Conservation (phyloP, 306 rosid genomes). For the Gillenia trifoliata region DNA sequence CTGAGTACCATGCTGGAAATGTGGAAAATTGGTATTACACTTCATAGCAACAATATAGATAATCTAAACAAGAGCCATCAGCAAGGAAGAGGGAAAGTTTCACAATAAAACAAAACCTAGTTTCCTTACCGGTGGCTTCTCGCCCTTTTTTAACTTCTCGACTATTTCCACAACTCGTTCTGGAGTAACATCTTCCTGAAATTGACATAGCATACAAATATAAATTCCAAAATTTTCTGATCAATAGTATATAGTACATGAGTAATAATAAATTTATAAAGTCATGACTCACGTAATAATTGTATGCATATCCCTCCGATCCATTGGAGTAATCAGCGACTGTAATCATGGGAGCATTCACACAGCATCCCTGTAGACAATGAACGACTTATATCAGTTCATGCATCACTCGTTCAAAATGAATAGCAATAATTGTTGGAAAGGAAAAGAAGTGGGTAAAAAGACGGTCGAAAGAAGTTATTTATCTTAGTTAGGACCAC, state of each 20-base stretch:
- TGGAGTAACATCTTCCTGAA: constrained; percentile 96
- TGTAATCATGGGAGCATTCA: constrained; percentile 98
- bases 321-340: constrained; percentile 97
- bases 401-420: constrained; percentile 3
- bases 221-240: not conserved
- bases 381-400: constrained; percentile 16
- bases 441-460: not conserved
- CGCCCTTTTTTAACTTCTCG: constrained; percentile 73
- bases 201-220: constrained; percentile 15
- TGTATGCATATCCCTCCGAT: constrained; percentile 86
- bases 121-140: constrained; percentile 82
- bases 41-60: not conserved
- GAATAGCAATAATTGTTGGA: not conserved
- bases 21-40: not conserved
- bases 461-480: not conserved
- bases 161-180: constrained; percentile 75
- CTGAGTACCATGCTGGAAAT: constrained; percentile 80
- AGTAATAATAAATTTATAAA: not conserved
- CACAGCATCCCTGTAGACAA: constrained; percentile 84
- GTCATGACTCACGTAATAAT: constrained; percentile 63
- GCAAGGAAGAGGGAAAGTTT: not conserved
- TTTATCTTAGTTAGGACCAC: not conserved
- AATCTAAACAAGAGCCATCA: constrained; percentile 1
- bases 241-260: not conserved
- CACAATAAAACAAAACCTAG: not conserved